Conservation (phyloP, 2,329 filamentous ascomycete genomes). For the Epichloe festucae region DNA sequence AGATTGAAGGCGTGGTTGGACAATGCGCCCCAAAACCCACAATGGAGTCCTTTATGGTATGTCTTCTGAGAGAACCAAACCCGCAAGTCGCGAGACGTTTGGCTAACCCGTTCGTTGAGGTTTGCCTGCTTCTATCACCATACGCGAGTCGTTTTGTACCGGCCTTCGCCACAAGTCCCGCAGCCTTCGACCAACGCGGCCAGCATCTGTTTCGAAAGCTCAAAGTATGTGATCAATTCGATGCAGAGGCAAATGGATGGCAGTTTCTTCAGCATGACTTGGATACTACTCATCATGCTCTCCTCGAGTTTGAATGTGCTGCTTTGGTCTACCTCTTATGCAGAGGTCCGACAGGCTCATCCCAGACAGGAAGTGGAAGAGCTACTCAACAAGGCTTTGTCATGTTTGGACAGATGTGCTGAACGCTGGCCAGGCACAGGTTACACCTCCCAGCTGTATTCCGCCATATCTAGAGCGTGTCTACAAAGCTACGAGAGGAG, state of each 20-base stretch:
- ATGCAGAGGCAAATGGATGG: conserved; percentile 68
- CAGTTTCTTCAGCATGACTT: conserved; percentile 71
- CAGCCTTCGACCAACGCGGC: conserved; percentile 72
- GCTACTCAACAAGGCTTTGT: conserved; percentile 60
- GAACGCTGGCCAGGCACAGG: conserved; percentile 86
- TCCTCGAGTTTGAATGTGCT: conserved; percentile 89
- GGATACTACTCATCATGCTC: conserved; percentile 80
- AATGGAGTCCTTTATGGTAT: conserved; percentile 70
- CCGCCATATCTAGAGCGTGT: conserved; percentile 73
- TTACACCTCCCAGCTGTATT: conserved; percentile 73
- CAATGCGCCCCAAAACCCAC: conserved; percentile 54
- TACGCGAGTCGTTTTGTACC: conserved; percentile 76
- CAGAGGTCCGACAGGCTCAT: conserved; percentile 64
- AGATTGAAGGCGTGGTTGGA: conserved; percentile 73
- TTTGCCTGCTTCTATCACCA: conserved; percentile 63
- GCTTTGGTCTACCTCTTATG: conserved; percentile 82
- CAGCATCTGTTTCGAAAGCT: conserved; percentile 68
- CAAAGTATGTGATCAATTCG: conserved; percentile 68
- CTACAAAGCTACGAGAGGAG: conserved; percentile 68
- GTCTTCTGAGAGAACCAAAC: conserved; percentile 12
- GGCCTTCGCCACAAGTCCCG: conserved; percentile 85
- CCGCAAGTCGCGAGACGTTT: background rate
- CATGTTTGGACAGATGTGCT: conserved; percentile 66
- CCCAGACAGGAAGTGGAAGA: conserved; percentile 61
- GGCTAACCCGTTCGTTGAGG: conserved; percentile 24